Evolutionary conservation across 495 filamentous ascomycete species (phyloP), one percentile per base, ranked within the genome.

Genomic region (Hyaloscypha finlandica): DNA sequence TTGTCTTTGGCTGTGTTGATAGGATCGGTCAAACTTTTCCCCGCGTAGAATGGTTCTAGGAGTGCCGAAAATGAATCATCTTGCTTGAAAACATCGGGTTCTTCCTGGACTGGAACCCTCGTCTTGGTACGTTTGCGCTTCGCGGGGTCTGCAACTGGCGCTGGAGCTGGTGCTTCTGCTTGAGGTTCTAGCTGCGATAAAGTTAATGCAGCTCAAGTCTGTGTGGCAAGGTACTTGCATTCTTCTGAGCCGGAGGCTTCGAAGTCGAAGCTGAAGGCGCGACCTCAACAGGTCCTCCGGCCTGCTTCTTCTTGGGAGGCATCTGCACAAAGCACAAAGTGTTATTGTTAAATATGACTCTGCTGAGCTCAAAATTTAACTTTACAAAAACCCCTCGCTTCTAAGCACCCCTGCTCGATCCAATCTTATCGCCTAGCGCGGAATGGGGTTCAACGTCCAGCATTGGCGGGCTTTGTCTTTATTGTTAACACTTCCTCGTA

Each of bases 1-100:
- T 98, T 98, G 79, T 98, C 94, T 65, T 83, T 84, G 3, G 90
- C 93, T n/a, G 96, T 97, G 48, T 92, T 87, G 73, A 99, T 97
- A 0, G 94, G 92, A 68, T 97, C 95, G 0, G 92, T 97, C 61
- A 98, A 0, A 30, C 42, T 89, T 75, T 98, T 99, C 63, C 92
- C 94, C 71, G 94, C 92, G 78, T 99, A 99, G 75, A 98, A 97
- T 0, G 95, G 95, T 78, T 96, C 88, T 52, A 98, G 81, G 16
- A 97, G 86, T 60, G 92, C 92, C 78, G 97, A 91, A 73, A 97
- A 97, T 61, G 81, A 80, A 76, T 73, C 68, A 61, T 70, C 68
- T 61, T 51, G 58, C n/a, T 56, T 57, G 0, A 62, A 2, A 5
- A 57, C 31, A 51, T 62, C 11, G 1, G 67, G 54, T 61, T 66